phyloP scores from a whole-genome alignment of 495 filamentous ascomycete genomes.

The Penicillium odoratum region DNA sequence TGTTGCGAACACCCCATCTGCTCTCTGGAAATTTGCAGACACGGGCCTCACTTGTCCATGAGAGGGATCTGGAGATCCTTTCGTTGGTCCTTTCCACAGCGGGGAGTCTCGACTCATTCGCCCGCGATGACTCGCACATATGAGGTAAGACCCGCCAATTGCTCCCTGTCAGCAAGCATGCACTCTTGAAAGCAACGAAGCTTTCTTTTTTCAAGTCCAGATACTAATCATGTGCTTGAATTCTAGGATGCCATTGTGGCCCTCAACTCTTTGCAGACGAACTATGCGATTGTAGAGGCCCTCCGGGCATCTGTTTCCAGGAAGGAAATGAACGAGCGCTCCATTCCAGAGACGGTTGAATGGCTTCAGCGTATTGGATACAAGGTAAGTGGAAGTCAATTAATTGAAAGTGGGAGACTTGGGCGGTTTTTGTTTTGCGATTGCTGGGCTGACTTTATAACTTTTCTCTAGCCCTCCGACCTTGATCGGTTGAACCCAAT shows the following conservation, averaged over 20 bases:
- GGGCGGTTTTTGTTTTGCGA: background rate
- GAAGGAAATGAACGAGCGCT: conserved; percentile 62
- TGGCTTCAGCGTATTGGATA: conserved; percentile 80
- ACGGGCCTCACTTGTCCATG: conserved; percentile 27
- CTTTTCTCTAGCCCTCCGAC: conserved; percentile 60
- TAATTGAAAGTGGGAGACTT: background rate
- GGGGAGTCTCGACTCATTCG: conserved; percentile 33
- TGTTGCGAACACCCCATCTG: conserved; percentile 22
- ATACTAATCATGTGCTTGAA: conserved; percentile 10
- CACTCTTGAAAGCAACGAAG: background rate
- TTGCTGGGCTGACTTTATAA: conserved; percentile 13
- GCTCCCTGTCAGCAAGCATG: background rate
- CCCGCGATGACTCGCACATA: conserved; percentile 46
- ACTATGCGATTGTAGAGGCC: conserved; percentile 74
- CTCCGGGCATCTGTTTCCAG: conserved; percentile 63
- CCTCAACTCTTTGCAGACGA: conserved; percentile 88
- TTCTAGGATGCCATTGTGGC: conserved; percentile 71
- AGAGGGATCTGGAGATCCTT: conserved; percentile 22
- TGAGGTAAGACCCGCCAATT: conserved; percentile 30
- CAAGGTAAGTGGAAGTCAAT: conserved; percentile 52
- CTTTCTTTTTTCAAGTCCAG: background rate
- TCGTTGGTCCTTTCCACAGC: conserved; percentile 23
- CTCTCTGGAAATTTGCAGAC: conserved; percentile 16
- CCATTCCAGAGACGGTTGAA: conserved; percentile 73
- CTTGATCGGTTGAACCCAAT: conserved; percentile 72